phyloP scores from a whole-genome alignment of 2,329 filamentous ascomycete species.

The Aureobasidium musti region DNA sequence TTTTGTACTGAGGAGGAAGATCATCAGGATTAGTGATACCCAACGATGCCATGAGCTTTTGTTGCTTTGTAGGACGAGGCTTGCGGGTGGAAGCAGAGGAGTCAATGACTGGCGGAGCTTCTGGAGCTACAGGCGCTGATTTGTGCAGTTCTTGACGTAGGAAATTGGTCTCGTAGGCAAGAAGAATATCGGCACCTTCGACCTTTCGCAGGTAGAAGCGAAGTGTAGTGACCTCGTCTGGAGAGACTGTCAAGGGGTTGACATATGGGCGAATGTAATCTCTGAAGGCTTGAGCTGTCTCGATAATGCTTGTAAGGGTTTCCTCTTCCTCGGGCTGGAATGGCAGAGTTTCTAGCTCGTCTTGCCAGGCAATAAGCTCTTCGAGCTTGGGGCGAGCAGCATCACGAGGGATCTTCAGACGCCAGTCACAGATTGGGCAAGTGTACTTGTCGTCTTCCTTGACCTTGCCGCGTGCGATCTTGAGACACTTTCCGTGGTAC shows the following conservation, averaged over 20 bases:
- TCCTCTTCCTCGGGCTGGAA: conserved; percentile 97
- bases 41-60: conserved; percentile 87
- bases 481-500: conserved; percentile 98
- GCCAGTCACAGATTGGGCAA: conserved; percentile 96
- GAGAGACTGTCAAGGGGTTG: conserved; percentile 71
- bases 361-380: conserved; percentile 79
- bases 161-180: conserved; percentile 95
- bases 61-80: conserved; percentile 91
- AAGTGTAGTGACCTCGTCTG: conserved; percentile 84
- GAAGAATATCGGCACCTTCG: conserved; percentile 90
- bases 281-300: conserved; percentile 80
- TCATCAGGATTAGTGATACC: conserved; percentile 90
- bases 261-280: conserved; percentile 78
- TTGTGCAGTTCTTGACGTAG: conserved; percentile 94
- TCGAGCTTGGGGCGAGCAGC: conserved; percentile 93
- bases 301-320: conserved; percentile 79
- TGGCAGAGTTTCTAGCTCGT: conserved; percentile 76
- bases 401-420: conserved; percentile 94
- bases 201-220: conserved; percentile 97
- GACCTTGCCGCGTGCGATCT: conserved; percentile 95
- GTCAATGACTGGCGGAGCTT: conserved; percentile 81
- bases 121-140: conserved; percentile 85
- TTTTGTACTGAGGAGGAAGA: conserved; percentile 76
- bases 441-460: conserved; percentile 99
- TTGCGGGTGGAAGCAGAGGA: conserved; percentile 90